Evolutionary conservation across 495 filamentous ascomycete species (phyloP).

Genomic region (Schizothecium vesticola): DNA sequence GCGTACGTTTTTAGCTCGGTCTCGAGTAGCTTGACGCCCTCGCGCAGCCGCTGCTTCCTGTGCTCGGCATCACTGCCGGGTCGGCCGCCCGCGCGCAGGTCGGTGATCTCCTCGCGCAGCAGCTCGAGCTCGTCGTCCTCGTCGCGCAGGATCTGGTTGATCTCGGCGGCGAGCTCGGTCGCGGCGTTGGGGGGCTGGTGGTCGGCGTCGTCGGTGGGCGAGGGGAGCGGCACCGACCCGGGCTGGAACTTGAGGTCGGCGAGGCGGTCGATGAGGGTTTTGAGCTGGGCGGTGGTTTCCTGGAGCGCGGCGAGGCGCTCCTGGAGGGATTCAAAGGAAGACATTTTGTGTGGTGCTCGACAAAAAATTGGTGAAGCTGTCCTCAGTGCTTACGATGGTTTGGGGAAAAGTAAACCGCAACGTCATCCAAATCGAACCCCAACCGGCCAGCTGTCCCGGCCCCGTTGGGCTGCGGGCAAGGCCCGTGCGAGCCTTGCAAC

Average conservation of each 20-base stretch:
- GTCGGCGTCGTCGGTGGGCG: background rate
- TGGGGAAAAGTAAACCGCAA: background rate
- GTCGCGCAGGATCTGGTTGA: slow-evolving; percentile 75
- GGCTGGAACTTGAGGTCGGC: slow-evolving; percentile 61
- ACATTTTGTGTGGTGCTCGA: slow-evolving; percentile 23
- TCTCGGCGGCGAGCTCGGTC: slow-evolving; percentile 74
- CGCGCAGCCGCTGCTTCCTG: slow-evolving; percentile 55
- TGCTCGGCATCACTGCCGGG: slow-evolving; percentile 43
- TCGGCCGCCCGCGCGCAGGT: slow-evolving; percentile 46
- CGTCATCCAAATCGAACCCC: background rate
- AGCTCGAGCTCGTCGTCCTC: slow-evolving; percentile 84
- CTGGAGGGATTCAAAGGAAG: slow-evolving; percentile 56
- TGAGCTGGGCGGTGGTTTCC: slow-evolving; percentile 59
- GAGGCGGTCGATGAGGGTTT: slow-evolving; percentile 71
- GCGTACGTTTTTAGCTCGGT: slow-evolving; percentile 65
- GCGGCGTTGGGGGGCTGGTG: slow-evolving; percentile 44
- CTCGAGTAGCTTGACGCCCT: slow-evolving; percentile 56
- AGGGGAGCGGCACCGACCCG: slow-evolving; percentile 46
- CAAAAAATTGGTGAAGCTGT: background rate
- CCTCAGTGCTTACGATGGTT: background rate
- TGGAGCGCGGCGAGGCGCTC: slow-evolving; percentile 64
- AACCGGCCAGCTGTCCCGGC: background rate
- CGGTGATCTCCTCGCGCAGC: slow-evolving; percentile 70
- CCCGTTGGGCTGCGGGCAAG: background rate
- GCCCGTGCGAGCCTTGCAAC: background rate